These are phyloP conservation scores for Henckelia pumila DNA, from an alignment of 257 asterid species.

Conservation along the genomic window DNA sequence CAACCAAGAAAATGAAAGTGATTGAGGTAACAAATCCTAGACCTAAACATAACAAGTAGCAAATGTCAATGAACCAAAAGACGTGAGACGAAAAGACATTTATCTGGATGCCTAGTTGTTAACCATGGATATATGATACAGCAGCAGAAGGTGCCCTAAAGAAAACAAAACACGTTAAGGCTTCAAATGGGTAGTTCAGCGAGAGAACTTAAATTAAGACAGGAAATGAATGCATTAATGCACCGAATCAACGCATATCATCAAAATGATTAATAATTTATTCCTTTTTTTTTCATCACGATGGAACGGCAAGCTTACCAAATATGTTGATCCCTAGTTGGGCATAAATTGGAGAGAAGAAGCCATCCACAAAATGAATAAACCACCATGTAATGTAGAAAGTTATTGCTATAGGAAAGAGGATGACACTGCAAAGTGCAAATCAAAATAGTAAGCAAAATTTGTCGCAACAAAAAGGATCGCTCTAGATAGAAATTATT, in stretches of 20 bases:
- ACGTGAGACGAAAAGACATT: constrained; percentile 1
- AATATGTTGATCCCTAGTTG: constrained; percentile 64
- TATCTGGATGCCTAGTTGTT: constrained; percentile 1
- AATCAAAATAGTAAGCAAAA: constrained; percentile 27
- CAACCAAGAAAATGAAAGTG: constrained; percentile 72
- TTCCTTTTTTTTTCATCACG: constrained; percentile 15
- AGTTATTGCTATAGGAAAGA: constrained; percentile 66
- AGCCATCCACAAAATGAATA: constrained; percentile 74
- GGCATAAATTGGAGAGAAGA: constrained; percentile 71
- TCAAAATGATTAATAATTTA: constrained; percentile 9
- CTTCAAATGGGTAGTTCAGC: constrained; percentile 3
- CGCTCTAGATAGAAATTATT: neutral
- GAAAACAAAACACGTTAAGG: constrained; percentile 12
- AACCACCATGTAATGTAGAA: constrained; percentile 83
- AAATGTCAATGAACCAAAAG: constrained; percentile 20
- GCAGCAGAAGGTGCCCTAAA: constrained; percentile 8
- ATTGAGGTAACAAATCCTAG: constrained; percentile 75
- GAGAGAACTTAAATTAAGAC: constrained; percentile 11
- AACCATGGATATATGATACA: neutral
- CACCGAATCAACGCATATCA: constrained; percentile 6
- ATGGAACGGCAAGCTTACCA: constrained; percentile 45
- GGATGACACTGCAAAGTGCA: constrained; percentile 76
- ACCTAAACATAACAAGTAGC: constrained; percentile 39
- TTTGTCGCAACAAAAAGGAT: constrained; percentile 1
- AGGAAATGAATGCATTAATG: constrained; percentile 2